Conservation (phyloP, 768 basidiomycete species). For the Suillus weaverae region DNA sequence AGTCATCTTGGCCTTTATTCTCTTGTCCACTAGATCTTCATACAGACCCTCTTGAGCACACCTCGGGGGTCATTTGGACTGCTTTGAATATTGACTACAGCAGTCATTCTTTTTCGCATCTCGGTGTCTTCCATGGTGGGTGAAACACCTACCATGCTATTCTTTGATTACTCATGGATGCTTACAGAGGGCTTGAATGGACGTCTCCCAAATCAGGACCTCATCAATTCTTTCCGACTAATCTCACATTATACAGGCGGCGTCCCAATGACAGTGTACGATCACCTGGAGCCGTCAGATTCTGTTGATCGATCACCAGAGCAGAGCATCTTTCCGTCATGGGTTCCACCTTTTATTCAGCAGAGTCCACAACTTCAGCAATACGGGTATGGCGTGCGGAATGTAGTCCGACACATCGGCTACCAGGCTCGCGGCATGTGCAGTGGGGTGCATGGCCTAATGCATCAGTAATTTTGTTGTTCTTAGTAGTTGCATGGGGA, state of each 20-base stretch:
- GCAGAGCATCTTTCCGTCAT: slow-evolving; percentile 37
- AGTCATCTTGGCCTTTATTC: background rate
- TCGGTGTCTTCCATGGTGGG: slow-evolving; percentile 93
- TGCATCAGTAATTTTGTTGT: slow-evolving; percentile 64
- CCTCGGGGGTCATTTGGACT: slow-evolving; percentile 93
- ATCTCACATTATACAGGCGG: slow-evolving; percentile 74
- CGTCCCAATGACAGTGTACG: slow-evolving; percentile 80
- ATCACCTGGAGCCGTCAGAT: slow-evolving; percentile 60
- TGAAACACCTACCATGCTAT: background rate
- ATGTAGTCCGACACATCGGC: slow-evolving; percentile 66
- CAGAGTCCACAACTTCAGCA: slow-evolving; percentile 45
- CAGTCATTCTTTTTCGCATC: slow-evolving; percentile 93
- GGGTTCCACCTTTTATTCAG: slow-evolving; percentile 48
- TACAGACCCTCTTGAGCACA: slow-evolving; percentile 59
- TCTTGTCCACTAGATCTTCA: slow-evolving; percentile 50
- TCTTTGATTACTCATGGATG: slow-evolving; percentile 2
- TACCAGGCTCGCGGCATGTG: slow-evolving; percentile 79
- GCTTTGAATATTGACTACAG: slow-evolving; percentile 94
- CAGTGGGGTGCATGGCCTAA: slow-evolving; percentile 87
- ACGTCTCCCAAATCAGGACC: slow-evolving; percentile 92
- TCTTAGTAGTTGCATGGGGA: background rate
- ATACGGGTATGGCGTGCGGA: slow-evolving; percentile 60
- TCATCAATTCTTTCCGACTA: slow-evolving; percentile 77
- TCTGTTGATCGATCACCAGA: slow-evolving; percentile 30
- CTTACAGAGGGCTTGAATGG: slow-evolving; percentile 91